Base-by-base conservation (phyloP, 2,329 filamentous ascomycete genomes). In the Anisogramma anomala region DNA sequence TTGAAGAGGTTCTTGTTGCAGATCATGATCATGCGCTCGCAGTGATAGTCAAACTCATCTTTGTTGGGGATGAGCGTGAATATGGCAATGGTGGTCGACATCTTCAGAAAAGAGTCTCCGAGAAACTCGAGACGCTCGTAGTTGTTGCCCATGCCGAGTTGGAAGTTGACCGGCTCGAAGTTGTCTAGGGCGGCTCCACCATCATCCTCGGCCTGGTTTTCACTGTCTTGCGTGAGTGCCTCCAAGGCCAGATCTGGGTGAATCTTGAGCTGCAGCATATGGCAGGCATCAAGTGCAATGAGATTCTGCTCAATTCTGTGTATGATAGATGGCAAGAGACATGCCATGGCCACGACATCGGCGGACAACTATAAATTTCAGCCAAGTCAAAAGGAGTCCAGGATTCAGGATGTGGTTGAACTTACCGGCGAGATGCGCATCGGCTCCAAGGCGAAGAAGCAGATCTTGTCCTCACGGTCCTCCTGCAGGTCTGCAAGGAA, bases 61-160 rank as follows among this genome's bases (percentile, higher is more conserved):
- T 82, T 77, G 35, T 83, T 74, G 0, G 86, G 85, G 15, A 83
- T 77, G 20, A 78, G 71, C 1, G 82, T 81, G 55, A 83, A 96
- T 0, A 94, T 68, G 0, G 87, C 79, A 39, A 98, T 87, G 0
- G 88, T 89, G 0, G 89, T 95, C 9, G 84, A 85, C 79, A 95
- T 89, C 61, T 98, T 98, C 45, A 98, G 69, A 53, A 95, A 94
- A 25, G 82, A 84, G 57, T 98, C 91, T 0, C 91, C 91, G 2
- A 96, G 69, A 45, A 95, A 94, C 54, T 98, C 91, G 0, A 96
- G 70, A 10, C 91, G 76, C 58, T 98, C 91, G 53, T 98, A 98
- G 52, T 96, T 96, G 28, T 80, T 81, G 1, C 87, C 86, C 86
- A 94, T 94, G 3, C 87, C 88, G 35, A 73, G 67, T 51, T 87